These are phyloP conservation scores for Yamadazyma blattariae DNA, from an alignment of 1,139 yeast genomes.

Conservation along the genomic window DNA sequence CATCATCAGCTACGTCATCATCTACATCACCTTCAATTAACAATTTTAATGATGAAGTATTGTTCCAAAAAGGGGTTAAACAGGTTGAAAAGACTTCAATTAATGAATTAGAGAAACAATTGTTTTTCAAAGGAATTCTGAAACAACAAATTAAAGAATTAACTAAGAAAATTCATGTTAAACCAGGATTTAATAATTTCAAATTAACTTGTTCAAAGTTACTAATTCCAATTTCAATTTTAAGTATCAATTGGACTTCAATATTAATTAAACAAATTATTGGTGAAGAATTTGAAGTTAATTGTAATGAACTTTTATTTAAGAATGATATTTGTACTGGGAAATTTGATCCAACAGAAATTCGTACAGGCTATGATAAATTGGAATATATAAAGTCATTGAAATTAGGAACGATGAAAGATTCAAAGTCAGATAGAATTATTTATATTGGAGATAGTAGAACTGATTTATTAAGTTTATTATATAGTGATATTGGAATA, in stretches of 20 bases:
- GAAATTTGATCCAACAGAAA: slow-evolving; percentile 20
- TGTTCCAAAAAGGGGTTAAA: slow-evolving; percentile 44
- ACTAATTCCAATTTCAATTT: slow-evolving; percentile 39
- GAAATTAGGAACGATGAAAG: slow-evolving; percentile 3
- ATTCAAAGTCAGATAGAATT: slow-evolving; percentile 13
- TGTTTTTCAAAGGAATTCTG: slow-evolving; percentile 46
- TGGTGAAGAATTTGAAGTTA: slow-evolving; percentile 18
- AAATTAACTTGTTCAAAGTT: slow-evolving; percentile 19
- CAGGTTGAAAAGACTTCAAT: slow-evolving; percentile 53
- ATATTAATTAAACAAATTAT: slow-evolving; percentile 45
- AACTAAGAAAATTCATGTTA: slow-evolving; percentile 37
- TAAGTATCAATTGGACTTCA: slow-evolving; percentile 69
- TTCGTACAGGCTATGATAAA: slow-evolving; percentile 63
- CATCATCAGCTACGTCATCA: no score
- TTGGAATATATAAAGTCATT: slow-evolving; percentile 23
- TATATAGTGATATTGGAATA: slow-evolving; percentile 49
- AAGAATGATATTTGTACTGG: slow-evolving; percentile 41
- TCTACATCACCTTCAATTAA: slow-evolving; percentile 19
- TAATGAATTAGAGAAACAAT: slow-evolving; percentile 34
- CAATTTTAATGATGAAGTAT: slow-evolving; percentile 29
- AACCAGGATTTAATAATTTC: slow-evolving; percentile 43
- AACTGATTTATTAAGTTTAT: slow-evolving; percentile 57
- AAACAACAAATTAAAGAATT: slow-evolving; percentile 27
- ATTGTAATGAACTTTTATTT: slow-evolving; percentile 52
- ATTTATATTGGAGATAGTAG: slow-evolving; percentile 66